A percentile compares a stretch with the other conserved stretches of the same genome.
phyloP scores from a whole-genome alignment of 805 yeast species.

The Candida rishiriensis region DNA sequence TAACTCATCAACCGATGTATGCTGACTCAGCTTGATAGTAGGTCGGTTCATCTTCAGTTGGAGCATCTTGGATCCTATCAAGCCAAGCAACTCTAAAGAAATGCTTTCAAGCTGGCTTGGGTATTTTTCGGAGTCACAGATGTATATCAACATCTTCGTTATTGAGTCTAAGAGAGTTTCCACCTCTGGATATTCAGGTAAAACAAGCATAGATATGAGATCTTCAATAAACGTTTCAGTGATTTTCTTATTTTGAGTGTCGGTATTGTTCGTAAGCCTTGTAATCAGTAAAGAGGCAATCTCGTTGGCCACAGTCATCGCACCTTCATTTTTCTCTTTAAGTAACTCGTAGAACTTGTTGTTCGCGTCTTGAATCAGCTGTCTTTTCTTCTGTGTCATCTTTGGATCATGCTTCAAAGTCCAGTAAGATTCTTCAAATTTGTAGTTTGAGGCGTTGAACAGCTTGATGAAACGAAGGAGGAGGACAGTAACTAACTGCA shows the following conservation, averaged over 20 bases:
- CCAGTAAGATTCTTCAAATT: slow-evolving; percentile 24
- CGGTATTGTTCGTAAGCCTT: slow-evolving; percentile 30
- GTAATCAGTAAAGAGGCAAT: slow-evolving; percentile 29
- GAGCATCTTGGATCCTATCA: slow-evolving; percentile 49
- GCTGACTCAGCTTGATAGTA: slow-evolving; percentile 2
- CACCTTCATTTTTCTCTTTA: slow-evolving; percentile 5
- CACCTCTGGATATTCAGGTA: slow-evolving; percentile 62
- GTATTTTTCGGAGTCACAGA: slow-evolving; percentile 36
- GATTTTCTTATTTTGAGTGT: slow-evolving; percentile 29
- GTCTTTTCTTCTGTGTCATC: slow-evolving; percentile 8
- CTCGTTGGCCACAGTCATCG: slow-evolving; percentile 19
- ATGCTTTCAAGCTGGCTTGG: slow-evolving; percentile 42
- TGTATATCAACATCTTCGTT: slow-evolving; percentile 37
- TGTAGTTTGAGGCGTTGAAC: slow-evolving; percentile 10
- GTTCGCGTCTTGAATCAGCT: slow-evolving; percentile 8
- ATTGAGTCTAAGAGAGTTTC: slow-evolving; percentile 46
- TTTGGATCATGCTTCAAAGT: slow-evolving; percentile 4
- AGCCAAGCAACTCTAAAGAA: slow-evolving; percentile 58
- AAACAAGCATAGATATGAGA: slow-evolving; percentile 40
- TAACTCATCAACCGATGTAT: slow-evolving; percentile 8
- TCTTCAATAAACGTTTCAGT: slow-evolving; percentile 58
- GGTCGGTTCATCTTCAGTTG: slow-evolving; percentile 23
- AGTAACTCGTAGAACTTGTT: slow-evolving; percentile 8
- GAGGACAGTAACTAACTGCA: slow-evolving; percentile 46
- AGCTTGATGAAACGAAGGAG: slow-evolving; percentile 39